A percentile compares a stretch with the other conserved stretches of the same genome.
These are phyloP conservation scores for Candida sp. DNA, from an alignment of 1,139 yeast species.

Conservation along the genomic window DNA sequence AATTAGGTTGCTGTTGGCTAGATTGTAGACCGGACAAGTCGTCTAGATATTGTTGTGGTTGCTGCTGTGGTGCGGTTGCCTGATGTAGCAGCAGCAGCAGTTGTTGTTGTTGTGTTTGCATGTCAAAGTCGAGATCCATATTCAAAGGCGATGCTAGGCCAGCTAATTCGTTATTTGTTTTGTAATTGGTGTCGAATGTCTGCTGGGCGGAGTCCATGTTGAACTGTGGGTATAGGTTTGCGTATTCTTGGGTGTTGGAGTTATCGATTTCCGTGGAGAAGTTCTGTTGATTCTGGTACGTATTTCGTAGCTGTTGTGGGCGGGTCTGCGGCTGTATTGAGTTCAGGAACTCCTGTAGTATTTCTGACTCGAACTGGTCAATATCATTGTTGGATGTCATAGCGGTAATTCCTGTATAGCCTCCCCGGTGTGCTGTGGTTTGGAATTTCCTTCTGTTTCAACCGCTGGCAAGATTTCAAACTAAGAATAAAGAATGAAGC, in stretches of 20 bases:
- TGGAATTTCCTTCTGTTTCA: background rate
- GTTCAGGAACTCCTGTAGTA: constrained; percentile 5
- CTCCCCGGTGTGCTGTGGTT: background rate
- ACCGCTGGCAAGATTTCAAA: background rate
- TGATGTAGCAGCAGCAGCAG: background rate
- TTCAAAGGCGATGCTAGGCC: constrained; percentile 13
- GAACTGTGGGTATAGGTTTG: constrained; percentile 7
- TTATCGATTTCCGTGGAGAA: constrained; percentile 1
- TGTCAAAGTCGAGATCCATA: constrained; percentile 13
- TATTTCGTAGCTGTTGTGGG: constrained; percentile 2
- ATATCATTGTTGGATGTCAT: constrained; percentile 5
- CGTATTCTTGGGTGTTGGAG: constrained; percentile 5
- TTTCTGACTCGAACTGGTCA: constrained; percentile 10
- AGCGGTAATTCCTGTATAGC: background rate
- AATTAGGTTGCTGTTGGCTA: background rate
- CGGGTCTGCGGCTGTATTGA: background rate
- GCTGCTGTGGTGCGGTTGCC: background rate
- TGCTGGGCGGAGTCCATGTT: background rate
- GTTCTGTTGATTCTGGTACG: constrained; percentile 1
- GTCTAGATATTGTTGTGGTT: background rate
- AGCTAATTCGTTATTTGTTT: background rate
- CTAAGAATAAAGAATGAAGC: background rate
- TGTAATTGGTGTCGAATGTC: background rate
- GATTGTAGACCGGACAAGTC: constrained; percentile 1
- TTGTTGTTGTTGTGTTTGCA: constrained; percentile 5